Evolutionary conservation across 306 rosid species (phyloP), one percentile per base, ranked within the genome.

Genomic region (Corylus heterophylla): DNA sequence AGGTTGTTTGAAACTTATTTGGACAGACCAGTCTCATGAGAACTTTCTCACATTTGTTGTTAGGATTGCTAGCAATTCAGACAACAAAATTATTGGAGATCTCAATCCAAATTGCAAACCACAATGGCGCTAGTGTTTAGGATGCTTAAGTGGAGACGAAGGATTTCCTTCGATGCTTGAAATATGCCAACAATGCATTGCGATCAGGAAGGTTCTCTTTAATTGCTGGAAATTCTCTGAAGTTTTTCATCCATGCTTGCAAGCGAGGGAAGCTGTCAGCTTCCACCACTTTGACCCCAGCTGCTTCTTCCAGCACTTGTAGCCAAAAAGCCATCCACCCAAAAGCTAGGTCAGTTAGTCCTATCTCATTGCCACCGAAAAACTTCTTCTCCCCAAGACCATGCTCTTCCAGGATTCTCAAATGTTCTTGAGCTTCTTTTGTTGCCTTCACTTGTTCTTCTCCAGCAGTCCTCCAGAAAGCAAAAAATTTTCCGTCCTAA

Each of bases 151-250:
- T 8, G 13, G 64, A 56, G 13, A 58, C 1, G 0, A 11, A 61
- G 17, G 8, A 31, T 29, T 27, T 18, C 37, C 44, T 62, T 29
- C 47, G 12, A 8, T 9, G 17, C 22, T 73, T 17, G 9, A 54
- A 31, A 12, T 14, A 22, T 3, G 17, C 12, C 76, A 73, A 29
- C 49, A 73, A 22, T 2, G 5, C n/a, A 39, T 69, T 48, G 7
- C 20, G 79, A 75, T 55, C 83, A n/a, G 77, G 88, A 69, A 81
- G 83, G 79, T 31, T 76, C 14, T 76, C 74, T 55, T 79, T 79
- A 62, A 84, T 84, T 0, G 16, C 73, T 6, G 79, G 86, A 74
- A 83, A 48, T 8, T 78, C 78, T 47, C 76, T 76, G 69, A 84
- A 79, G 71, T 79, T 81, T 18, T 70, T 48, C 10, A 75, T 66